These are phyloP conservation scores for Fusarium robinianum DNA, from an alignment of 2,329 filamentous ascomycete species.

Conservation along the genomic window DNA sequence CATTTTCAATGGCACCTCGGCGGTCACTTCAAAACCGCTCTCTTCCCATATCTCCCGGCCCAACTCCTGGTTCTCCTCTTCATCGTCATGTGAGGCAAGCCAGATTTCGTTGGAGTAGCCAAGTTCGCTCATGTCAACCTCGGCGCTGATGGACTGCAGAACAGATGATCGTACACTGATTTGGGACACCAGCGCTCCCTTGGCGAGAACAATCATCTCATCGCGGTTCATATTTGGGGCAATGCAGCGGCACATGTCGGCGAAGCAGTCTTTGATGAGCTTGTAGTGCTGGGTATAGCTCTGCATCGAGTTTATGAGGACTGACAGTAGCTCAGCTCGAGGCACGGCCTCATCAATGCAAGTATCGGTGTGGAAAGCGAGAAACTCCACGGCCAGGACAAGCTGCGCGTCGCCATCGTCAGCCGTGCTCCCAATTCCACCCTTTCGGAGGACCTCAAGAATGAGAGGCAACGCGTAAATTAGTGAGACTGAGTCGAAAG, in stretches of 20 bases:
- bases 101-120: slow-evolving; percentile 89
- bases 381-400: slow-evolving; percentile 83
- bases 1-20: slow-evolving; percentile 68
- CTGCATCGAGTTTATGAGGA: slow-evolving; percentile 82
- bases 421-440: slow-evolving; percentile 71
- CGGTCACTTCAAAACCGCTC: slow-evolving; percentile 73
- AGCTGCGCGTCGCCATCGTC: slow-evolving; percentile 91
- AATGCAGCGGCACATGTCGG: slow-evolving; percentile 82
- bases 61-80: slow-evolving; percentile 82
- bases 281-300: slow-evolving; percentile 93
- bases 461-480: slow-evolving; percentile 86
- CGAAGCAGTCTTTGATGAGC: slow-evolving; percentile 87
- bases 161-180: slow-evolving; percentile 80
- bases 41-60: slow-evolving; percentile 94
- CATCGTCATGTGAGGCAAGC: slow-evolving; percentile 90
- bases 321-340: slow-evolving; percentile 71
- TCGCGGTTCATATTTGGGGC: slow-evolving; percentile 75
- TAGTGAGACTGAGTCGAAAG: slow-evolving; percentile 85
- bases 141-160: slow-evolving; percentile 85
- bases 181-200: slow-evolving; percentile 79
- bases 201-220: slow-evolving; percentile 77
- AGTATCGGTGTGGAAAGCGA: slow-evolving; percentile 84
- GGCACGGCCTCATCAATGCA: slow-evolving; percentile 78
- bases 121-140: slow-evolving; percentile 88
- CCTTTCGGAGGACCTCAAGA: slow-evolving; percentile 75